phyloP scores from a whole-genome alignment of 139 green algal genomes.

The Chlorella sp. region DNA sequence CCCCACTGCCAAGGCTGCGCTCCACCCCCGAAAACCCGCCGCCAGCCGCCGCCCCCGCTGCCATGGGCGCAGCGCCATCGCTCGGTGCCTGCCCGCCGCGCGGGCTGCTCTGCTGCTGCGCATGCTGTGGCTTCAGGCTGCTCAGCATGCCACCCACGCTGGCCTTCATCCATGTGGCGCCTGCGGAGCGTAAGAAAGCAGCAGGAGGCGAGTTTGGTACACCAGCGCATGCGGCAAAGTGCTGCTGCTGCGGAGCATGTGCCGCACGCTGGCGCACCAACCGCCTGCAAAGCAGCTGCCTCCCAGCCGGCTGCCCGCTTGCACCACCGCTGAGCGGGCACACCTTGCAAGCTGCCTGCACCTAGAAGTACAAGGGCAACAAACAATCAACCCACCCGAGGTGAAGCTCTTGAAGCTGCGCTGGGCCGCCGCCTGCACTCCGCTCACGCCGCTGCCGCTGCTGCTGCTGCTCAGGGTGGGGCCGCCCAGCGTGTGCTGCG shows the following conservation, averaged over 20 bases:
- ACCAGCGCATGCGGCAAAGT: too few species aligned
- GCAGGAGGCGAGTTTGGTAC: too few species aligned
- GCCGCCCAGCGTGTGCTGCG: not conserved
- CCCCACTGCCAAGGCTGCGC: not conserved
- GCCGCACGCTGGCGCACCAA: too few species aligned
- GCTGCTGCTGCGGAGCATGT: too few species aligned
- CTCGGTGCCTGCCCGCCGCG: not conserved
- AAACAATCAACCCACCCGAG: too few species aligned
- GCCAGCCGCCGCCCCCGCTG: not conserved
- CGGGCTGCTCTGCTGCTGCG: not conserved
- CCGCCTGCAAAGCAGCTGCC: too few species aligned
- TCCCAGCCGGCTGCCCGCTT: too few species aligned
- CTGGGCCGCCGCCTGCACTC: slow-evolving; percentile 30
- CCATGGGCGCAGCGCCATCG: not conserved
- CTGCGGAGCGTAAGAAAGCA: not conserved
- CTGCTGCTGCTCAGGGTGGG: not conserved
- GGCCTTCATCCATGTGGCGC: slow-evolving; percentile 25
- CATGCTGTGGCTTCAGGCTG: slow-evolving; percentile 3
- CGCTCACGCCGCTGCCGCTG: not conserved
- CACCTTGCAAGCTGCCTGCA: too few species aligned
- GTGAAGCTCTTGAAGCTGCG: slow-evolving; percentile 1
- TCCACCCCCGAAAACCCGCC: not conserved
- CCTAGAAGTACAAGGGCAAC: too few species aligned
- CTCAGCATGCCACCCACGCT: slow-evolving; percentile 15
- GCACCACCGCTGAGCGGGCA: too few species aligned